These are phyloP conservation scores for Coemansia biformis DNA, from an alignment of 192 early-diverging fungal genomes.

Conservation along the genomic window DNA sequence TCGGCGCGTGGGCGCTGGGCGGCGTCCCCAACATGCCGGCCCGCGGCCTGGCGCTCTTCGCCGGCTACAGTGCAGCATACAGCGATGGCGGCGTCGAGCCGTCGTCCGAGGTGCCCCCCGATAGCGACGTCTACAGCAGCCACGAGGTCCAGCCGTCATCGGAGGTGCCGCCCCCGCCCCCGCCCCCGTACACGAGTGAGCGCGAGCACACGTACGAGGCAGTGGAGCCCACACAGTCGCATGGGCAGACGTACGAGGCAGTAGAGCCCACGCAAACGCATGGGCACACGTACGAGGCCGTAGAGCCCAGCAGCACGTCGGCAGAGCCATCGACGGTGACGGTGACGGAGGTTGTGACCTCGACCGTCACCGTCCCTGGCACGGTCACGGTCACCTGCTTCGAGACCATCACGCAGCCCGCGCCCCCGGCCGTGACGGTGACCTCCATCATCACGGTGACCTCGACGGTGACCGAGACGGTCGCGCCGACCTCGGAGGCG, in stretches of 20 bases:
- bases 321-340: no score
- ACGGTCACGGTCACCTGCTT: conserved; percentile 14
- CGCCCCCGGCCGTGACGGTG: conserved; percentile 4
- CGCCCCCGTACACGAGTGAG: no score
- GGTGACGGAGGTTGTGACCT: conserved; percentile 1
- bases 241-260: conserved; percentile 16
- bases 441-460: conserved; percentile 24
- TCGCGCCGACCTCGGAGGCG: conserved; percentile 11
- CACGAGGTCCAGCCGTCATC: conserved; percentile 19
- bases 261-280: conserved; percentile 23
- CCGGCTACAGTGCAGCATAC: conserved; percentile 4
- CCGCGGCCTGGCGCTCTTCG: conserved; percentile 16
- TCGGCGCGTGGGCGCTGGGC: background rate
- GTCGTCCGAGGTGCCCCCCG: conserved; percentile 10
- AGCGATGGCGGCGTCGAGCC: conserved; percentile 13
- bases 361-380: conserved; percentile 9
- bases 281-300: conserved; percentile 15
- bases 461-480: conserved; percentile 15
- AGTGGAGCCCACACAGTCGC: conserved; percentile 18
- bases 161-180: conserved; percentile 5
- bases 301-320: conserved; percentile 6
- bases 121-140: conserved; percentile 14
- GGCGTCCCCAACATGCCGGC: conserved; percentile 1
- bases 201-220: conserved; percentile 18
- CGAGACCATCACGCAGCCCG: background rate